Conservation (phyloP, 2,329 filamentous ascomycete species). For the Stachybotrys echinatus region DNA sequence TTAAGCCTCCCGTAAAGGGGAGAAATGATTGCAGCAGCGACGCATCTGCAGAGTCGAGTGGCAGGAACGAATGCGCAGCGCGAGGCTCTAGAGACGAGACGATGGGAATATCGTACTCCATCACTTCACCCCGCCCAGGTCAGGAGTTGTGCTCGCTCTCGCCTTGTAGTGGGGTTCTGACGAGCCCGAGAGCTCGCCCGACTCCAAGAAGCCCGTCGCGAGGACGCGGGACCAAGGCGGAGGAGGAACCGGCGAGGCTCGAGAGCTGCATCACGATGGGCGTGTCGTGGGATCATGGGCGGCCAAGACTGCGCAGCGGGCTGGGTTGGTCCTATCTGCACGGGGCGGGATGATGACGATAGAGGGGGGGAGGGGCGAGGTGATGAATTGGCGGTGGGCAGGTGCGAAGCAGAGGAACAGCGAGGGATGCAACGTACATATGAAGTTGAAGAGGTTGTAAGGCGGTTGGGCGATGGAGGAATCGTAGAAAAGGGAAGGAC, state of each 20-base stretch:
- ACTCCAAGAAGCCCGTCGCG: background rate
- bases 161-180: background rate
- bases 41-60: background rate
- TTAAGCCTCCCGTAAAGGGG: background rate
- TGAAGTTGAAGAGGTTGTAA: background rate
- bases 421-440: background rate
- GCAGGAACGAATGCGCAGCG: background rate
- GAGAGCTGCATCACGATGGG: background rate
- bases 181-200: background rate
- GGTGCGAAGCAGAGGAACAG: background rate
- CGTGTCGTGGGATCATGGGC: background rate
- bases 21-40: background rate
- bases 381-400: background rate
- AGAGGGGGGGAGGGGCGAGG: conserved; percentile 25
- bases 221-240: background rate
- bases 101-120: background rate
- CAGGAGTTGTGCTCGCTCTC: background rate
- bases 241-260: background rate
- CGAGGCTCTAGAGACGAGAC: background rate
- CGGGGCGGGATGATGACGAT: conserved; percentile 32
- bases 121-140: background rate
- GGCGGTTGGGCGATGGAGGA: background rate
- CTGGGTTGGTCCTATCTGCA: conserved; percentile 12
- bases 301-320: conserved; percentile 1
- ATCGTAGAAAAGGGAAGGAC: background rate